Percentiles rank a stretch among this genome's conserved stretches.
Conservation (phyloP, 108 stramenopile genomes). For the Nitzschia putrida region DNA sequence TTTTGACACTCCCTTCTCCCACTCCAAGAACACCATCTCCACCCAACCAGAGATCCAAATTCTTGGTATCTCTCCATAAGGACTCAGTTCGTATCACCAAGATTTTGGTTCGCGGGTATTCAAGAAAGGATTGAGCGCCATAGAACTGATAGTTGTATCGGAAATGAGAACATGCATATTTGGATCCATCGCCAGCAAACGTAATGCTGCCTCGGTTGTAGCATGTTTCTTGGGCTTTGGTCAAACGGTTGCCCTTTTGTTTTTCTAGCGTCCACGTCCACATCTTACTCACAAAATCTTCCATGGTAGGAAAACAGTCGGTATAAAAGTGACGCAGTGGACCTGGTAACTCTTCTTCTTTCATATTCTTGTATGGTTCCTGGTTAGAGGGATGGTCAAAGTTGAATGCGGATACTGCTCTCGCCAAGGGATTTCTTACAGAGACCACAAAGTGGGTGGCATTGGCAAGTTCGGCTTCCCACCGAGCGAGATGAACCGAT, state of each 20-base stretch:
- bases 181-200: neutral
- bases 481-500: neutral
- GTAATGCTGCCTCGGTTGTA: neutral
- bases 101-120: neutral
- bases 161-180: neutral
- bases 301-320: conserved; percentile 12
- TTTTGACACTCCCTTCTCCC: neutral
- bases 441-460: neutral
- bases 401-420: neutral
- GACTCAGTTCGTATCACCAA: conserved; percentile 12
- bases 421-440: neutral
- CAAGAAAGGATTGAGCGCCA: neutral
- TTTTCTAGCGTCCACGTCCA: neutral
- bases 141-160: neutral
- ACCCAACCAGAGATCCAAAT: neutral
- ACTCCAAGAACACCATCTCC: conserved; percentile 2
- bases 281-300: neutral
- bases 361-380: neutral
- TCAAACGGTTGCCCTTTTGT: too few relatives aligned
- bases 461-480: neutral
- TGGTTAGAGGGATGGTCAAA: neutral
- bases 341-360: neutral
- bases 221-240: too few relatives aligned
- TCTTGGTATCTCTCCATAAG: conserved; percentile 8
- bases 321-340: neutral